phyloP scores from a whole-genome alignment of 2,329 filamentous ascomycete species.

The Basipetospora chlamydospora region DNA sequence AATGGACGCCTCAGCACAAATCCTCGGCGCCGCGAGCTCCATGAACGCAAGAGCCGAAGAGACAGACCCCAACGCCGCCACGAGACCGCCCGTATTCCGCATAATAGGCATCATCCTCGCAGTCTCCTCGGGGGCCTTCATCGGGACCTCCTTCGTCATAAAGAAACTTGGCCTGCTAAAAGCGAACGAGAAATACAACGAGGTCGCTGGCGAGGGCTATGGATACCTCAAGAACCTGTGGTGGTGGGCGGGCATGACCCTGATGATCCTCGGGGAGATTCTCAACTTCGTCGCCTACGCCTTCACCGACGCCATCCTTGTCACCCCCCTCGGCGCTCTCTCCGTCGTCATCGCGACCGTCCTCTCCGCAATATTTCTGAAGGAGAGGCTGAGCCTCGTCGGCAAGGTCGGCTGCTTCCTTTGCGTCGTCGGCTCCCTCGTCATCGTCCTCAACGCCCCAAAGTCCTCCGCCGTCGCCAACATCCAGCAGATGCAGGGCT shows the following conservation, averaged over 20 bases:
- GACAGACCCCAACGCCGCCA: slow-evolving; percentile 15
- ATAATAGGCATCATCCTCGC: slow-evolving; percentile 75
- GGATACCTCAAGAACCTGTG: slow-evolving; percentile 88
- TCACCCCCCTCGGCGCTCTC: too few species aligned
- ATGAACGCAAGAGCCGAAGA: slow-evolving; percentile 3
- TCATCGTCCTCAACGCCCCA: slow-evolving; percentile 91
- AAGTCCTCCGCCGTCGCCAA: slow-evolving; percentile 67
- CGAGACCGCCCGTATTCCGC: slow-evolving; percentile 52
- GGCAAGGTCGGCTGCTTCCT: slow-evolving; percentile 93
- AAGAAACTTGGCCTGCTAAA: slow-evolving; percentile 87
- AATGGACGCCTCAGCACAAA: slow-evolving; percentile 3
- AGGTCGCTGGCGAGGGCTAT: slow-evolving; percentile 90
- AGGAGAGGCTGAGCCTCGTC: slow-evolving; percentile 87
- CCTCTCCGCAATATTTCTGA: slow-evolving; percentile 85
- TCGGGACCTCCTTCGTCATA: slow-evolving; percentile 85
- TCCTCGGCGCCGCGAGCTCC: slow-evolving; percentile 1
- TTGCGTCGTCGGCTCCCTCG: slow-evolving; percentile 81
- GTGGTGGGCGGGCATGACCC: slow-evolving; percentile 92
- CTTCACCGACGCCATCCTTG: slow-evolving; percentile 90
- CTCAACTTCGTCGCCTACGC: slow-evolving; percentile 97
- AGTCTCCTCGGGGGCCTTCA: slow-evolving; percentile 77
- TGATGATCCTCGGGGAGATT: slow-evolving; percentile 94
- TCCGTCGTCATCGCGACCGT: slow-evolving; percentile 88
- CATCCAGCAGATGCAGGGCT: slow-evolving; percentile 86
- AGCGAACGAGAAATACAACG: slow-evolving; percentile 92